Conservation (phyloP, 2,329 filamentous ascomycete genomes). For the Phialemoniopsis sp. region DNA sequence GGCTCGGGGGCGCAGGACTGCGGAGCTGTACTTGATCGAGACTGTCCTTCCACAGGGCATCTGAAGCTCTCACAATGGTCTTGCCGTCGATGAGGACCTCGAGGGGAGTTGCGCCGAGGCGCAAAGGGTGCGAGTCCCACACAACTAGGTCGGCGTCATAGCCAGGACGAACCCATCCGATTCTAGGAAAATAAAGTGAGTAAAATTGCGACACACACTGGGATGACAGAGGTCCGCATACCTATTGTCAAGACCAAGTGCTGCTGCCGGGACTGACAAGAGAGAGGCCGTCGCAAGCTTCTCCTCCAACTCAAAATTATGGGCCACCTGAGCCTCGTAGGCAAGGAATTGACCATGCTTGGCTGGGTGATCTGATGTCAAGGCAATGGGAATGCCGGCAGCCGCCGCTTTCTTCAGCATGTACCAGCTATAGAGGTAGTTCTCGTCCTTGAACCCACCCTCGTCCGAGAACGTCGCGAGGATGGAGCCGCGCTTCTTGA, state of each 20-base stretch:
- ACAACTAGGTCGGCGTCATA: conserved; percentile 47
- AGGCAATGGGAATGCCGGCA: conserved; percentile 8
- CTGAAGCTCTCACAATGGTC: too few relatives aligned
- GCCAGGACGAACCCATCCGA: conserved; percentile 36
- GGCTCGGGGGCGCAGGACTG: too few relatives aligned
- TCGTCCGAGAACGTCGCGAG: conserved; percentile 10
- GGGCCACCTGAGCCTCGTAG: too few relatives aligned
- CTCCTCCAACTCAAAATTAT: too few relatives aligned
- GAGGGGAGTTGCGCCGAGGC: conserved; percentile 37
- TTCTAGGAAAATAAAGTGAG: too few relatives aligned
- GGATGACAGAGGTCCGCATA: too few relatives aligned
- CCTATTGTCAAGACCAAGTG: conserved; percentile 9
- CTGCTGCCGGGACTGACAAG: conserved; percentile 8
- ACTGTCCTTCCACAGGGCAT: too few relatives aligned
- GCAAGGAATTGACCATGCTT: too few relatives aligned
- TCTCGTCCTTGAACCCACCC: conserved; percentile 12
- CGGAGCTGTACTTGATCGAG: too few relatives aligned
- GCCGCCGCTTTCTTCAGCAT: conserved; percentile 5
- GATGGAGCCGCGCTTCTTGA: conserved; percentile 8
- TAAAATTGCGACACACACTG: too few relatives aligned
- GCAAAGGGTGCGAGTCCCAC: conserved; percentile 42
- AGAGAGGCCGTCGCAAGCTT: conserved; percentile 9
- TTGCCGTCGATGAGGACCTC: conserved; percentile 46
- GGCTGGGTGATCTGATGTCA: too few relatives aligned
- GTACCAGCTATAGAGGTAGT: conserved; percentile 8